Base-by-base conservation (phyloP, 495 filamentous ascomycete genomes). In the Aspergillus sclerotiicarbonarius region DNA sequence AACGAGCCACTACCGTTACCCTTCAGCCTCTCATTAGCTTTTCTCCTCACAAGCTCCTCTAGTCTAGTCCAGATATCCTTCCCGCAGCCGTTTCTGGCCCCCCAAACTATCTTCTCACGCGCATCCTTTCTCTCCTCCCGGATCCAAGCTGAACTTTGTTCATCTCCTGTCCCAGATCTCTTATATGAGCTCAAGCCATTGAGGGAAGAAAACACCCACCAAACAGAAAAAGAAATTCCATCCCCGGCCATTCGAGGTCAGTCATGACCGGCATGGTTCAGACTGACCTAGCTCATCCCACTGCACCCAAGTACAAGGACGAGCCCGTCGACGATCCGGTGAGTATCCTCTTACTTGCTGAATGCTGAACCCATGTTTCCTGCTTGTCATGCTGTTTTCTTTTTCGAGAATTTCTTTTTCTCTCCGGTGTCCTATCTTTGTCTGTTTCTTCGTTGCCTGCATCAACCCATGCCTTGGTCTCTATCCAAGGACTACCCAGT, bases 201-300 rank as follows among this genome's bases (percentile, higher is more conserved):
- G 13, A 29, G 5, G 29, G 21, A 35, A 35, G 33, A 35, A 16
- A 49, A 44, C 53, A 61, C 32, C 13, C 49, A 41, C 41, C 1
- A 45, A 60, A 41, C 8, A 59, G 48, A 48, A 53, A 52, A 53
- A 37, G n/a, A 6, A 50, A 25, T 51, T 56, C 46, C 19, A 55
- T 30, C 30, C 19, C 31, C 44, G 54, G 48, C 56, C 53, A 55
- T 55, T 52, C 16, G 55, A 67, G 69, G 67, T 67, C 68, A 67
- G 67, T 67, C 62, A 70, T 78, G 73, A 76, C 75, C 66, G 72
- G 72, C 64, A 76, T 79, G 73, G 71, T 77, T 69, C 76, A 76
- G 63, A 68, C 75, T 68, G 76, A 76, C 67, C 72, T 76, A 46
- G 70, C 62, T 67, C 69, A 70, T 68, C 61, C 69, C 13, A 25